These are phyloP conservation scores for Glonium stellatum DNA, from an alignment of 495 filamentous ascomycete genomes.

Conservation along the genomic window DNA sequence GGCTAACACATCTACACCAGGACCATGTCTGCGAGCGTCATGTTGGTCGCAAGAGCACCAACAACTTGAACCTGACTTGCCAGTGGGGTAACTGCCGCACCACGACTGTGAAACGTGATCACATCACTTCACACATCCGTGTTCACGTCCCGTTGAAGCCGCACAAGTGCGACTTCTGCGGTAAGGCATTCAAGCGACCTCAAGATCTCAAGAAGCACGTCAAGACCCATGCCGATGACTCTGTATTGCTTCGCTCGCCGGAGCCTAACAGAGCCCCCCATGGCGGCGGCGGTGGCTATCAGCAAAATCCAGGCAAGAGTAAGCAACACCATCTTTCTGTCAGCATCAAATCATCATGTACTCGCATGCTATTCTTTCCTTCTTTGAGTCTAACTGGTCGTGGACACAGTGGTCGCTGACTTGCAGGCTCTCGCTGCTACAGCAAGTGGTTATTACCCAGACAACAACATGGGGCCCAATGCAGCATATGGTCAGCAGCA, in stretches of 20 bases:
- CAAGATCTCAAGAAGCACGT: conserved; percentile 99
- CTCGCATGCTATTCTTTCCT: conserved; percentile 10
- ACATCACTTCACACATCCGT: conserved; percentile 98
- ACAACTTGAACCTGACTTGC: conserved; percentile 95
- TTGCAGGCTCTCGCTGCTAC: conserved; percentile 42
- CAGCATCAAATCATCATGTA: conserved; percentile 1
- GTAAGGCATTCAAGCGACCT: conserved; percentile 98
- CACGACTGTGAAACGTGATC: conserved; percentile 96
- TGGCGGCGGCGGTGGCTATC: conserved; percentile 50
- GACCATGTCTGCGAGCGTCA: conserved; percentile 98
- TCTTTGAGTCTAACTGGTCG: conserved; percentile 26
- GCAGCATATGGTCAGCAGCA: conserved; percentile 25
- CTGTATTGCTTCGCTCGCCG: conserved; percentile 73
- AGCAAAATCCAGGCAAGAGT: conserved; percentile 49
- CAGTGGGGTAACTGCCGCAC: conserved; percentile 95
- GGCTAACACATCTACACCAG: conserved; percentile 44
- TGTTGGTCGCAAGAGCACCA: conserved; percentile 96
- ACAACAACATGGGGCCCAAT: conserved; percentile 28
- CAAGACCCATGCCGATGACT: conserved; percentile 99
- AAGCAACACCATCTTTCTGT: conserved; percentile 34
- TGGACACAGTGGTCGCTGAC: conserved; percentile 40
- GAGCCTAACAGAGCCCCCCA: conserved; percentile 49
- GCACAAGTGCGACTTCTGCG: conserved; percentile 97
- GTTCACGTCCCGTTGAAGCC: conserved; percentile 97
- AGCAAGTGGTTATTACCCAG: conserved; percentile 36